These are phyloP conservation scores for Triticum urartu DNA, from an alignment of 176 grass and related monocot genomes.

Conservation along the genomic window DNA sequence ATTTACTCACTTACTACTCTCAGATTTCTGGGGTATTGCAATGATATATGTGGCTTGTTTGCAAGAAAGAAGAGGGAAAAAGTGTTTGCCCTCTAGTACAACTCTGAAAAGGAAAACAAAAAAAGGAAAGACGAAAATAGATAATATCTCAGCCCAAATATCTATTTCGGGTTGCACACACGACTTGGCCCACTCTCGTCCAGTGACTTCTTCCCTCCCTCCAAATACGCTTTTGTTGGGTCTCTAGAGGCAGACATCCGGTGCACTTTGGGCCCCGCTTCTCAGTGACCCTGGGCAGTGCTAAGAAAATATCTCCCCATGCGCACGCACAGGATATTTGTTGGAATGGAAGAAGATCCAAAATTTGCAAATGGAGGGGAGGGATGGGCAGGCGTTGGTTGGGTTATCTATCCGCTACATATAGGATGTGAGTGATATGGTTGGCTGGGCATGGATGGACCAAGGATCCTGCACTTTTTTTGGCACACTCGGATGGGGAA, in stretches of 20 bases:
- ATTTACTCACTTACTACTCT: not conserved
- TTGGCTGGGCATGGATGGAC: slow-evolving; percentile 44
- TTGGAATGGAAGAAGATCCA: not conserved
- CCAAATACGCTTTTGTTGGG: slow-evolving; percentile 12
- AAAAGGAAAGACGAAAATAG: not conserved
- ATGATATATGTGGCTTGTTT: not conserved
- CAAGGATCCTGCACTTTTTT: slow-evolving; percentile 33
- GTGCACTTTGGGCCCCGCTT: slow-evolving; percentile 36
- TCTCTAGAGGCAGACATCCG: not conserved
- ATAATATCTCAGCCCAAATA: slow-evolving; percentile 8
- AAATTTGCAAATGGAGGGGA: not conserved
- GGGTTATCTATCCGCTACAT: slow-evolving; percentile 35
- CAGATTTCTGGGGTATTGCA: not conserved
- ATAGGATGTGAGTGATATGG: slow-evolving; percentile 27
- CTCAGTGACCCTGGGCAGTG: not conserved
- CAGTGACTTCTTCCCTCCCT: slow-evolving; percentile 26
- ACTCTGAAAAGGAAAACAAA: not conserved
- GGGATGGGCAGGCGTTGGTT: slow-evolving; percentile 5
- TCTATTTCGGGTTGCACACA: slow-evolving; percentile 27
- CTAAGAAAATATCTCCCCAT: slow-evolving; percentile 12
- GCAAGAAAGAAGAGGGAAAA: too few species aligned
- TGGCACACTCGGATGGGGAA: slow-evolving; percentile 22
- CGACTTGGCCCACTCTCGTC: slow-evolving; percentile 17
- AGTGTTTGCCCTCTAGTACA: not conserved
- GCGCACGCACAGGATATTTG: slow-evolving; percentile 21